These are phyloP conservation scores for Choiromyces venosus DNA, from an alignment of 495 filamentous ascomycete species.

Conservation along the genomic window DNA sequence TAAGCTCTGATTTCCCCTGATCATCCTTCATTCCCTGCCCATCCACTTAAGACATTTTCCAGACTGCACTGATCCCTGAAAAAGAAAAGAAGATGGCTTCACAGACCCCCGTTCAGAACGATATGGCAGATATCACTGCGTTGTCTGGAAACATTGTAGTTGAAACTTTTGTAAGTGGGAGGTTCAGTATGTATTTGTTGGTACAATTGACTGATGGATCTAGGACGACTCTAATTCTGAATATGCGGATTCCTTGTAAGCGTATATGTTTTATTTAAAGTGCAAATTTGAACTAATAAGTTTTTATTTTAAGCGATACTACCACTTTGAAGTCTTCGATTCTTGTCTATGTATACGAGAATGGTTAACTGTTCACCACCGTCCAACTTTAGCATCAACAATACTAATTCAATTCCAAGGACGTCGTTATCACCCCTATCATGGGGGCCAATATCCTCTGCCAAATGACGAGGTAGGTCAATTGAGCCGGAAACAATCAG, in stretches of 20 bases:
- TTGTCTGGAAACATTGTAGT: background rate
- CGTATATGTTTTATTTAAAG: no score
- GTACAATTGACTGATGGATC: no score
- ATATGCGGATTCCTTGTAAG: no score
- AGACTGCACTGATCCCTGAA: background rate
- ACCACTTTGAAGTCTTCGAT: constrained; percentile 46
- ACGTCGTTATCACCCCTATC: constrained; percentile 52
- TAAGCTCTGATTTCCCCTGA: background rate
- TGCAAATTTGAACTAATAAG: no score
- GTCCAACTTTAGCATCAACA: background rate
- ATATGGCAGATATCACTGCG: no score
- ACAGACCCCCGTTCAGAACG: background rate
- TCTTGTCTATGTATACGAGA: constrained; percentile 47
- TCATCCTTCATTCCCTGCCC: background rate
- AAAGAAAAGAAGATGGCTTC: background rate
- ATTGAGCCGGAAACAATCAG: background rate
- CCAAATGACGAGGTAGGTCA: constrained; percentile 50
- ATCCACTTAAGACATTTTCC: background rate
- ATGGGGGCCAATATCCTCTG: constrained; percentile 50
- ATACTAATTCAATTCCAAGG: constrained; percentile 44
- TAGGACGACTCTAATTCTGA: no score
- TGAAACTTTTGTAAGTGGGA: background rate
- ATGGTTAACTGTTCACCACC: constrained; percentile 40
- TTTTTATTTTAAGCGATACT: constrained; percentile 31
- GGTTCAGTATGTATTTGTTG: no score